Conservation (phyloP, 2,329 filamentous ascomycete genomes). For the Trichoderma koningiopsis region DNA sequence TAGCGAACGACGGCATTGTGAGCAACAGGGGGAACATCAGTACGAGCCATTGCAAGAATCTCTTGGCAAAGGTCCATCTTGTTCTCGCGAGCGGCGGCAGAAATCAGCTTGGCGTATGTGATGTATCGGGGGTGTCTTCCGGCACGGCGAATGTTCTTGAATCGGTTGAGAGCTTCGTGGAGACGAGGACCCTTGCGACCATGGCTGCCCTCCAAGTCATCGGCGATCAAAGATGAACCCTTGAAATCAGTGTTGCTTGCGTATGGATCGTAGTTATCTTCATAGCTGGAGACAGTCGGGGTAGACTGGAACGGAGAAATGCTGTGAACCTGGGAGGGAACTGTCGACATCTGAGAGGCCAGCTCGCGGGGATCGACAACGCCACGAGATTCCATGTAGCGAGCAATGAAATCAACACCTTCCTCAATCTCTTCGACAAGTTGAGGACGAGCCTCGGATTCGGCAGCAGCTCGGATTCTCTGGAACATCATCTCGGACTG, state of each 20-base stretch:
- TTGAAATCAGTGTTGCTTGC: conserved; percentile 89
- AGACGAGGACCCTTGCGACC: conserved; percentile 73
- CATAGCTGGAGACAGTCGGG: conserved; percentile 62
- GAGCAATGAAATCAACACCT: conserved; percentile 68
- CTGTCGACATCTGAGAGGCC: conserved; percentile 49
- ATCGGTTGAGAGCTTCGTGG: conserved; percentile 77
- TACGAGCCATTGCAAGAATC: conserved; percentile 83
- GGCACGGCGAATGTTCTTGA: conserved; percentile 90
- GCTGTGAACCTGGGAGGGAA: conserved; percentile 47
- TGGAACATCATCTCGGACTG: conserved; percentile 86
- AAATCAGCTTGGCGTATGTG: conserved; percentile 94
- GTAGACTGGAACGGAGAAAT: conserved; percentile 58
- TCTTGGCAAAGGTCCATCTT: conserved; percentile 83
- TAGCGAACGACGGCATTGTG: conserved; percentile 89
- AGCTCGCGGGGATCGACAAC: conserved; percentile 58
- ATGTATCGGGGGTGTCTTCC: conserved; percentile 93
- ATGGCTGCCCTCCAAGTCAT: conserved; percentile 80
- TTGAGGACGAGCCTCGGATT: conserved; percentile 54
- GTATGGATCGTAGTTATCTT: conserved; percentile 90
- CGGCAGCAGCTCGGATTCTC: conserved; percentile 69
- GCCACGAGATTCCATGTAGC: conserved; percentile 60
- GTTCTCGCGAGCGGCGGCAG: conserved; percentile 81
- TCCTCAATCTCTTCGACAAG: conserved; percentile 83
- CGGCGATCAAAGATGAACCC: conserved; percentile 86
- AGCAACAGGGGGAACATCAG: conserved; percentile 80